phyloP scores from a whole-genome alignment of 2,329 filamentous ascomycete species.

The Claviceps sp. region DNA sequence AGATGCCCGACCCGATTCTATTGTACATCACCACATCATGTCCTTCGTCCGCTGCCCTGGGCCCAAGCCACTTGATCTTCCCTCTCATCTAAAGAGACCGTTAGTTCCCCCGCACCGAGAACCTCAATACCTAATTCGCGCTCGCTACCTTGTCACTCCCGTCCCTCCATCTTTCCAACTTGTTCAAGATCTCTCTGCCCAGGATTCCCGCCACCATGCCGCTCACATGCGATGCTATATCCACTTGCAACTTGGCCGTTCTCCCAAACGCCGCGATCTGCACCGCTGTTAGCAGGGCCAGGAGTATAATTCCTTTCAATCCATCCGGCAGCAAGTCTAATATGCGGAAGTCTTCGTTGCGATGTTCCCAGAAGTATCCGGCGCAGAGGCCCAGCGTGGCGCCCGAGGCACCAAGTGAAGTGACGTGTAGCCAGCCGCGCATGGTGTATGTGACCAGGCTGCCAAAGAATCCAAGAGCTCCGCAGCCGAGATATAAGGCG shows the following conservation, averaged over 20 bases:
- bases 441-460: slow-evolving; percentile 39
- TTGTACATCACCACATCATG: background rate
- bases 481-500: slow-evolving; percentile 49
- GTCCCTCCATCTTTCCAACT: slow-evolving; percentile 7
- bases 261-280: slow-evolving; percentile 35
- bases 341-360: slow-evolving; percentile 41
- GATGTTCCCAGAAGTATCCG: slow-evolving; percentile 48
- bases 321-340: slow-evolving; percentile 44
- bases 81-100: background rate
- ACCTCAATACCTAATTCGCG: slow-evolving; percentile 8
- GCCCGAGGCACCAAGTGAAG: slow-evolving; percentile 54
- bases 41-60: no score
- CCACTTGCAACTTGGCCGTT: slow-evolving; percentile 27
- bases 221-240: slow-evolving; percentile 39
- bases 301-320: slow-evolving; percentile 39
- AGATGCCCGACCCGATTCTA: background rate
- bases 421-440: slow-evolving; percentile 28
- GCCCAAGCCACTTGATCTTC: no score
- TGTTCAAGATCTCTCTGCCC: slow-evolving; percentile 23
- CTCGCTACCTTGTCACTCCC: background rate
- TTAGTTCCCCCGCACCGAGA: background rate
- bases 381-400: slow-evolving; percentile 46
- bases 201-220: slow-evolving; percentile 35
- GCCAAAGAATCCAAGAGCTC: slow-evolving; percentile 43
- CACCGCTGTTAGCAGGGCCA: slow-evolving; percentile 36